A percentile compares a stretch with the other conserved stretches of the same genome.
These are phyloP conservation scores for Lichtheimia hyalospora DNA, from an alignment of 371 early-diverging fungal genomes.

Conservation along the genomic window DNA sequence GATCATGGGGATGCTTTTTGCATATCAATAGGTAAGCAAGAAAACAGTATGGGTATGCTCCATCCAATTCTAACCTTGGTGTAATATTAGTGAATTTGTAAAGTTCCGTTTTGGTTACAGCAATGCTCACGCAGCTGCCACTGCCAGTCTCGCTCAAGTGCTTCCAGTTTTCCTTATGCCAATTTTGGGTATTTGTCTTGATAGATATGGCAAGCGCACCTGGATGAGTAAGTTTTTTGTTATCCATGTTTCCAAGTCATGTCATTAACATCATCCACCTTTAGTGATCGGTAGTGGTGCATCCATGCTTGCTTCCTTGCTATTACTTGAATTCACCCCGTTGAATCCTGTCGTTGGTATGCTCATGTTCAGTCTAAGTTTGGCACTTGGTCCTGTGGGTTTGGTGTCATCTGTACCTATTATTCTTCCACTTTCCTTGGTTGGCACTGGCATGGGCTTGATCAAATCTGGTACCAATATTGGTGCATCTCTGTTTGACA, in stretches of 20 bases:
- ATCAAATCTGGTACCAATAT: conserved; percentile 68
- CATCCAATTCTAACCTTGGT: not conserved
- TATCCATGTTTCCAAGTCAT: not conserved
- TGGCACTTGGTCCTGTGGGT: conserved; percentile 68
- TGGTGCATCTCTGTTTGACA: conserved; percentile 66
- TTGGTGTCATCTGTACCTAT: conserved; percentile 68
- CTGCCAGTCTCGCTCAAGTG: conserved; percentile 66
- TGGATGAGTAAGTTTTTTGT: conserved; percentile 45
- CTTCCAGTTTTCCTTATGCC: conserved; percentile 71
- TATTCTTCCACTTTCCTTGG: conserved; percentile 52
- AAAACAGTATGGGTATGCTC: not conserved
- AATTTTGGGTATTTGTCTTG: conserved; percentile 63
- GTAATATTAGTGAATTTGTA: conserved; percentile 57
- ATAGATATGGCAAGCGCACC: conserved; percentile 61
- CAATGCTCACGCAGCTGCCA: conserved; percentile 61
- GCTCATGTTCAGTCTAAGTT: conserved; percentile 61
- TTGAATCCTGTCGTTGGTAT: conserved; percentile 59
- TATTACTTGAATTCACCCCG: conserved; percentile 54
- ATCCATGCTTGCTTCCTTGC: conserved; percentile 46
- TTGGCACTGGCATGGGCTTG: conserved; percentile 74
- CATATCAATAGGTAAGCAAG: conserved; percentile 60
- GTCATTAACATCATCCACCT: not conserved
- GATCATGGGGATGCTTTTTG: conserved; percentile 73
- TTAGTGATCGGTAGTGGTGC: conserved; percentile 51
- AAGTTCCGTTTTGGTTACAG: conserved; percentile 58